phyloP scores from a whole-genome alignment of 129 eudicot species.

The Flaveria linearis region DNA sequence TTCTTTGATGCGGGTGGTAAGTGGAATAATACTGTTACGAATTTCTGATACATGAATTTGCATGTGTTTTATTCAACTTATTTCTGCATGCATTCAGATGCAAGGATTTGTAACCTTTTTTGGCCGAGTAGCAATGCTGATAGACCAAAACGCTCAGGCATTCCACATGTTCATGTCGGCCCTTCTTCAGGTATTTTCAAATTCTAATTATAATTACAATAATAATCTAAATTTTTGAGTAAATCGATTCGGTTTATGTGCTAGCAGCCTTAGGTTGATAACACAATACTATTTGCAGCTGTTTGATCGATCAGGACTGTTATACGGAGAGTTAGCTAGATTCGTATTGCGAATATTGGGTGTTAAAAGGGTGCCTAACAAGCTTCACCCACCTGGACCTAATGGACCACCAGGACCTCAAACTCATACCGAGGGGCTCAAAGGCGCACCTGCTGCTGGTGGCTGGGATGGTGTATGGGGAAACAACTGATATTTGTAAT shows the following conservation, averaged over 20 bases:
- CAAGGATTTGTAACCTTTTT: constrained; percentile 84
- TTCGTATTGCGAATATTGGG: constrained; percentile 81
- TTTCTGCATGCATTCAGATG: constrained; percentile 52
- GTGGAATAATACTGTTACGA: constrained; percentile 2
- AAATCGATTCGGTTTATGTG: neutral
- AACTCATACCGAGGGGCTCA: constrained; percentile 65
- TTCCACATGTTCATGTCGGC: constrained; percentile 91
- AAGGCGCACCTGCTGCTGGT: constrained; percentile 70
- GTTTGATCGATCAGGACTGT: constrained; percentile 80
- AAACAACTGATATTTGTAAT: constrained; percentile 29
- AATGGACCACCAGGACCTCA: constrained; percentile 61
- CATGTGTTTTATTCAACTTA: neutral
- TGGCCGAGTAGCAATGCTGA: constrained; percentile 74
- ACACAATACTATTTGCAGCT: constrained; percentile 46
- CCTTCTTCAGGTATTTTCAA: constrained; percentile 72
- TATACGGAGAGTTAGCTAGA: constrained; percentile 88
- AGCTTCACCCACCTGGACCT: constrained; percentile 59
- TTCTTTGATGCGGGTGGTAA: constrained; percentile 92
- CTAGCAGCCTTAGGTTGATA: neutral
- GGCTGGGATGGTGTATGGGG: constrained; percentile 94
- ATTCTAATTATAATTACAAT: neutral
- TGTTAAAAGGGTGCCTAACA: constrained; percentile 59
- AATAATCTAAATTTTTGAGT: neutral
- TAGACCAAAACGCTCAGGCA: constrained; percentile 93
- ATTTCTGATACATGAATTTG: neutral